These are phyloP conservation scores for Toxoplasma gondii DNA, from an alignment of 169 alveolate genomes.

Conservation along the genomic window DNA sequence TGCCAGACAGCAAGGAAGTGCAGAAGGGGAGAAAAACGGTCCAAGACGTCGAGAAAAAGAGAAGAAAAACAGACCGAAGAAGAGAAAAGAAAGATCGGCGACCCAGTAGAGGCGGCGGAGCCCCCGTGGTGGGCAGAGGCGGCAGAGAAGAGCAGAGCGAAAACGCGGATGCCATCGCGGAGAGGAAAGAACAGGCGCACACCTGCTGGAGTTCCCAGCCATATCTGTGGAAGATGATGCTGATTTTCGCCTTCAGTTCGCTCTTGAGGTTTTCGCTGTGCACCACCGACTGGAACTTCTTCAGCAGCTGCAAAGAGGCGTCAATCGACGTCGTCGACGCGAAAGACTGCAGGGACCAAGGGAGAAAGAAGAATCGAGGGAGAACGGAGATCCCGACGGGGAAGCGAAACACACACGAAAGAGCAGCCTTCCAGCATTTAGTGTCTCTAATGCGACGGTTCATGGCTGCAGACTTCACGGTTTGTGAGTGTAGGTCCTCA, in stretches of 20 bases:
- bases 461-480: no score
- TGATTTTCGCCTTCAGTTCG: constrained; percentile 87
- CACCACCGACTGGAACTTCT: constrained; percentile 90
- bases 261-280: constrained; percentile 88
- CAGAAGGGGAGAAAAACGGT: no score
- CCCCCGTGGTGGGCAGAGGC: no score
- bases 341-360: constrained; percentile 63
- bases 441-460: no score
- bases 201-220: constrained; percentile 86
- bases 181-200: background rate
- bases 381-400: no score
- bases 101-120: background rate
- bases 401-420: background rate
- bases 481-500: no score
- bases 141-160: background rate
- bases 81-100: background rate
- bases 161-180: background rate
- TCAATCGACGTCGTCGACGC: constrained; percentile 87
- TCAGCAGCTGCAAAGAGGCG: constrained; percentile 86
- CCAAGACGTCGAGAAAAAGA: background rate
- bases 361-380: background rate
- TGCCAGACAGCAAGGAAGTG: no score
- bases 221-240: constrained; percentile 91
- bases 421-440: no score
- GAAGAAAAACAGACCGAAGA: background rate